phyloP scores from a whole-genome alignment of 768 basidiomycete genomes.

The Trametes gibbosa region DNA sequence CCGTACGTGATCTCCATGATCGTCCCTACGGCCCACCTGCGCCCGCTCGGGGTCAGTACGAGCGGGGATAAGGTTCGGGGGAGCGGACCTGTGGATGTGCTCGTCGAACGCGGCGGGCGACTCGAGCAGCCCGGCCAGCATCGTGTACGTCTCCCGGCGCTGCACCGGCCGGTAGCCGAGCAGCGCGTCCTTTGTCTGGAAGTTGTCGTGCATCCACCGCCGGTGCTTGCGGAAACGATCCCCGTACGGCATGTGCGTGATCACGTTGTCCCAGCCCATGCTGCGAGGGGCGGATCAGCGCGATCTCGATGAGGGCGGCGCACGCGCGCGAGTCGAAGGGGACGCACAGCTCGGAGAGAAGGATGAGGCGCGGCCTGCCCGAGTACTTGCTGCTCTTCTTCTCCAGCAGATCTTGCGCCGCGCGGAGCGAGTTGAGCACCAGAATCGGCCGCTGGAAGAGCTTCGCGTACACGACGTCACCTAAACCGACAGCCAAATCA shows the following conservation, averaged over 20 bases:
- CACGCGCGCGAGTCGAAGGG: too few relatives aligned
- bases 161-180: conserved; percentile 24
- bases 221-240: conserved; percentile 30
- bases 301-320: conserved; percentile 5
- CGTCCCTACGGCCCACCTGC: conserved; percentile 29
- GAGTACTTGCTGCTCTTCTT: conserved; percentile 33
- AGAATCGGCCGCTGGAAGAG: conserved; percentile 30
- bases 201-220: conserved; percentile 28
- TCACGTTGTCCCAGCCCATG: conserved; percentile 21
- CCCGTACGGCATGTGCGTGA: conserved; percentile 25
- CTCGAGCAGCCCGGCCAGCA: conserved; percentile 28
- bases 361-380: conserved; percentile 31
- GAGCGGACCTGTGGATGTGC: conserved; percentile 28
- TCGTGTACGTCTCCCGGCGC: conserved; percentile 24
- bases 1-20: conserved; percentile 35
- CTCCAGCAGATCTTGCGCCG: conserved; percentile 35
- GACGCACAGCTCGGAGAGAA: conserved; percentile 28
- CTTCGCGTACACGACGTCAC: conserved; percentile 32
- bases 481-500: conserved; percentile 22
- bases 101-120: conserved; percentile 26
- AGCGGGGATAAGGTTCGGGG: neutral
- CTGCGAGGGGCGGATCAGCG: conserved; percentile 13
- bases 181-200: conserved; percentile 17
- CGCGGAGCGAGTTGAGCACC: conserved; percentile 32
- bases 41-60: neutral